Conservation (phyloP, 164 flowering plant genomes). For the Nymphaea thermarum region DNA sequence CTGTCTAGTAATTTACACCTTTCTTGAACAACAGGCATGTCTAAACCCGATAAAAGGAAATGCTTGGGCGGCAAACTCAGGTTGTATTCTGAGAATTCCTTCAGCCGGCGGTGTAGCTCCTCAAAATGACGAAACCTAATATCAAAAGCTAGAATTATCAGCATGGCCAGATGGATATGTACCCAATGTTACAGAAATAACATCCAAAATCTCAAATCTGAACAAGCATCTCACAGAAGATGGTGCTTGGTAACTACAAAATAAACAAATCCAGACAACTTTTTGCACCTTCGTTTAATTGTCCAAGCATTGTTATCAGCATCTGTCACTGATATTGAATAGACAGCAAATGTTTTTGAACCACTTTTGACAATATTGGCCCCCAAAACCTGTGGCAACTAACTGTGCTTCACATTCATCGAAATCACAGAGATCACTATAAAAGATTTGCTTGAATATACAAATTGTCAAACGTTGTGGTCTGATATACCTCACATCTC, state of each 20-base stretch:
- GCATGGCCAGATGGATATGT: too few relatives aligned
- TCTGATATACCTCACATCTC: conserved; percentile 78
- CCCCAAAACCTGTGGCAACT: conserved; percentile 72
- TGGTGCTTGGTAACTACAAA: too few relatives aligned
- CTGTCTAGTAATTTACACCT: conserved; percentile 79
- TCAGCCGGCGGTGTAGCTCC: conserved; percentile 90
- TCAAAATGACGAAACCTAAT: conserved; percentile 95
- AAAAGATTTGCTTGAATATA: too few relatives aligned
- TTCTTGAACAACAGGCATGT: conserved; percentile 71
- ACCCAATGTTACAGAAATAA: too few relatives aligned
- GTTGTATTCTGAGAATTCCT: conserved; percentile 73
- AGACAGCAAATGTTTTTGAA: conserved; percentile 82
- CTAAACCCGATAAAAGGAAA: conserved; percentile 83
- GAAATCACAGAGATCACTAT: background rate
- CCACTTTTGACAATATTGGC: conserved; percentile 95
- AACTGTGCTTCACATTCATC: conserved; percentile 15
- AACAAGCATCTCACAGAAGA: too few relatives aligned
- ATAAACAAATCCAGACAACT: background rate
- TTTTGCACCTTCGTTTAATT: conserved; percentile 89
- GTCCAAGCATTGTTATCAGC: conserved; percentile 76
- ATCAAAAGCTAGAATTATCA: too few relatives aligned
- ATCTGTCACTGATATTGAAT: conserved; percentile 91
- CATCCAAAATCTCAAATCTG: too few relatives aligned
- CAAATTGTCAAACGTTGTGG: too few relatives aligned
- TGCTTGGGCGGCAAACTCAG: conserved; percentile 99